Evolutionary conservation across 2,329 filamentous ascomycete species (phyloP), one percentile per base, ranked within the genome.

Genomic region (Talaromyces amestolkiae): DNA sequence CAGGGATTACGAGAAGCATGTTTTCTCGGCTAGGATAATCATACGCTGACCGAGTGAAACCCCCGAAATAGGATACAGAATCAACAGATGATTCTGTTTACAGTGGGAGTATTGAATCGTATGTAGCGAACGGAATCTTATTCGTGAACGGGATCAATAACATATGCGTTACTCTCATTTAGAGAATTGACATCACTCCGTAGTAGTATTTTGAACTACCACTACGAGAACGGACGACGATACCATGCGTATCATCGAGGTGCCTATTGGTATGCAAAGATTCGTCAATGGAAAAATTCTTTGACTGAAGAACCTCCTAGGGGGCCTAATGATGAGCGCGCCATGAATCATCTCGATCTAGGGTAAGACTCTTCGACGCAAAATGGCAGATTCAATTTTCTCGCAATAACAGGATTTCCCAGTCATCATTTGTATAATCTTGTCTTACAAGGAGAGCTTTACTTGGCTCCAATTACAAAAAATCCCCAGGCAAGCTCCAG

Each of bases 181-280:
- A 63, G 58, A 27, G 58, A 63, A 47, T 33, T 60, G 59, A 65
- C 64, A 22, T 65, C 64, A 22, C 64, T 65, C 35, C 24, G 49
- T 13, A 56, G 47, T 11, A 62, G 37, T 51, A 27, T 63, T 22
- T n/a, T 63, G 11, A 63, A 72, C 54, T 72, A 68, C 43, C 65
- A 68, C 35, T 62, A 67, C 49, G 70, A 72, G 58, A 72, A 74
- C 51, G 72, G 72, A 24, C 67, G 72, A 10, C 66, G 69, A 33
- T 74, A 73, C 45, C 69, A 72, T 64, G 69, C 70, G 15, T 73
- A 68, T 58, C 43, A 61, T 33, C 17, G 1, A 11, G 63, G 63
- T 22, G 33, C 56, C 11, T 65, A 61, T 58, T 60, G 58, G 64
- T 65, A 61, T 65, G 67, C 19, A 69, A 71, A 33, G 60, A 61